Conservation (phyloP, 257 asterid genomes). For the Ballota nigra region DNA sequence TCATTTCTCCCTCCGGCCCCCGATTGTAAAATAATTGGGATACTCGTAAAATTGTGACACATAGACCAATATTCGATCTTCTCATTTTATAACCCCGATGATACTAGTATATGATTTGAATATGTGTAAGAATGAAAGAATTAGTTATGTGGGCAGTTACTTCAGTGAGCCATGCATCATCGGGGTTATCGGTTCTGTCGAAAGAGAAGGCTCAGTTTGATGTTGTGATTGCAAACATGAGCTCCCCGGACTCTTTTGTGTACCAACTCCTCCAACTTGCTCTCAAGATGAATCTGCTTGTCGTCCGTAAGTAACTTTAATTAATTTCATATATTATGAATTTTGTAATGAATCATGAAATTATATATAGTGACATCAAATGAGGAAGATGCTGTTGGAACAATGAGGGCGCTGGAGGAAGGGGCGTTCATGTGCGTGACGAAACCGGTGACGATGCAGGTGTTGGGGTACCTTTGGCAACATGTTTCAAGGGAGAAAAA, state of each 20-base stretch:
- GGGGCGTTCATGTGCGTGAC: constrained; percentile 39
- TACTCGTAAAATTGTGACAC: no score
- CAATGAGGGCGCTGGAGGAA: constrained; percentile 29
- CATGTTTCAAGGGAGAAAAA: constrained; percentile 30
- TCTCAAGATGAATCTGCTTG: constrained; percentile 21
- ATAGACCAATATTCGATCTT: no score
- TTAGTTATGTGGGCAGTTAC: constrained; percentile 24
- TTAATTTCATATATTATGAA: no score
- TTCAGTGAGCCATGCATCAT: constrained; percentile 28
- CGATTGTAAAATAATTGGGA: no score
- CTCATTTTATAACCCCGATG: no score
- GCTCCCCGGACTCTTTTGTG: constrained; percentile 19
- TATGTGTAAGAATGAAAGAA: no score
- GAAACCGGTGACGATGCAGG: constrained; percentile 29
- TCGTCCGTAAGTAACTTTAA: constrained; percentile 39
- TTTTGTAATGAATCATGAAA: background rate
- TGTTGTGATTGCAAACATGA: constrained; percentile 27
- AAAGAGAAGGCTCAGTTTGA: constrained; percentile 28
- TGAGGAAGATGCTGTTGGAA: constrained; percentile 22
- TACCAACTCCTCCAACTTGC: constrained; percentile 32
- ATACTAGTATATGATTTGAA: no score
- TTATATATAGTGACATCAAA: constrained; percentile 28
- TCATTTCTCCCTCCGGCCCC: no score
- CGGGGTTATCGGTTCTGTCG: constrained; percentile 29
- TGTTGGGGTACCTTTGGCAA: constrained; percentile 32